Conservation (phyloP, 306 rosid genomes). For the Vigna angularis region DNA sequence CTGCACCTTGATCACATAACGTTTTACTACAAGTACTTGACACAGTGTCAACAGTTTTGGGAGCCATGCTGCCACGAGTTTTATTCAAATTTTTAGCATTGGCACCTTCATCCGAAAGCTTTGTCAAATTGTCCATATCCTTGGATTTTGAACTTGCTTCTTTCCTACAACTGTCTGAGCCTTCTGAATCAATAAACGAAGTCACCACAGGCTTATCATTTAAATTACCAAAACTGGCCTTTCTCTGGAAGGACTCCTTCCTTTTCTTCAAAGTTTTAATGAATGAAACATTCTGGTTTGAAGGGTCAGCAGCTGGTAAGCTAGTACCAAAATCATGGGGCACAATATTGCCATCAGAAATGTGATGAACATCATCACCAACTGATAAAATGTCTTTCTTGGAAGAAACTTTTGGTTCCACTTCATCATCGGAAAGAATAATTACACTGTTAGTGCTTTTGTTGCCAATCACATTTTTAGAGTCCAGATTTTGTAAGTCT, state of each 20-base stretch:
- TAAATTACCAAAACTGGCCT: conserved; percentile 51
- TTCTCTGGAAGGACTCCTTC: conserved; percentile 48
- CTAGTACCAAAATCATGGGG: conserved; percentile 49
- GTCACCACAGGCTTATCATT: conserved; percentile 44
- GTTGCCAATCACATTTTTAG: conserved; percentile 41
- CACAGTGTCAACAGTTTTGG: conserved; percentile 44
- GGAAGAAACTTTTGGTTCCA: conserved; percentile 46
- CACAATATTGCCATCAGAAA: conserved; percentile 49
- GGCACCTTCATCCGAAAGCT: conserved; percentile 49
- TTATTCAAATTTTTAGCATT: conserved; percentile 47
- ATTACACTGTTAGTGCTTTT: conserved; percentile 49
- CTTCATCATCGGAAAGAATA: conserved; percentile 90
- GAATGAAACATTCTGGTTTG: conserved; percentile 48
- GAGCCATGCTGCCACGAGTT: conserved; percentile 47
- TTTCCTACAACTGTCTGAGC: conserved; percentile 49
- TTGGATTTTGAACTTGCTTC: conserved; percentile 52
- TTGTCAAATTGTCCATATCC: conserved; percentile 51
- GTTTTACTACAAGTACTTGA: conserved; percentile 39
- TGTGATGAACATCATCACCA: conserved; percentile 44
- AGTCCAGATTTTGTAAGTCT: conserved; percentile 50
- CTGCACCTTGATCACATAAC: conserved; percentile 55
- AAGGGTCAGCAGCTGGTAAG: conserved; percentile 46
- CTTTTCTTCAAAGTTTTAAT: conserved; percentile 50
- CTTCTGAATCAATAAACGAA: conserved; percentile 52
- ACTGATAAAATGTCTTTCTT: conserved; percentile 48